These are phyloP conservation scores for Blastobotrys elegans DNA, from an alignment of 1,139 yeast species.

Conservation along the genomic window DNA sequence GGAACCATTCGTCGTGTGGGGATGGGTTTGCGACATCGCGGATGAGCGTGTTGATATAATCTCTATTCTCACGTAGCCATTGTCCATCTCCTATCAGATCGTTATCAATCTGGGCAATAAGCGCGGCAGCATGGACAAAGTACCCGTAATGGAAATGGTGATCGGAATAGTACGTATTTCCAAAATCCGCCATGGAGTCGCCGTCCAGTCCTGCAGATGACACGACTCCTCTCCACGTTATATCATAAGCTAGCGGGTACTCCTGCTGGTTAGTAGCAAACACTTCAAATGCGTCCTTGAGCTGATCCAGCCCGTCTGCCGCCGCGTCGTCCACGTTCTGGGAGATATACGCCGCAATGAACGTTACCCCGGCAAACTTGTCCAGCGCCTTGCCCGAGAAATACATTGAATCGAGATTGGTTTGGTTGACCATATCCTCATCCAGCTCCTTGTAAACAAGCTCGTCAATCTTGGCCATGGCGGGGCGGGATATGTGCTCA, in stretches of 20 bases:
- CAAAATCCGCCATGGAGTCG: slow-evolving; percentile 53
- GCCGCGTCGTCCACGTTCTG: slow-evolving; percentile 41
- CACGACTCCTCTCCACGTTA: slow-evolving; percentile 60
- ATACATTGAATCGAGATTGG: slow-evolving; percentile 49
- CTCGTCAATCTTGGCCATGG: neutral
- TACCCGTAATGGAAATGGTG: slow-evolving; percentile 77
- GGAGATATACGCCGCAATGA: slow-evolving; percentile 50
- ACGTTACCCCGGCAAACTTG: slow-evolving; percentile 61
- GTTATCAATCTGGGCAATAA: slow-evolving; percentile 41
- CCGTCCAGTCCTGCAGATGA: slow-evolving; percentile 41
- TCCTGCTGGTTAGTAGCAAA: slow-evolving; percentile 47
- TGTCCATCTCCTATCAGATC: slow-evolving; percentile 42
- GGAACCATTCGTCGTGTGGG: slow-evolving; percentile 49
- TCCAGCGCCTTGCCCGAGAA: slow-evolving; percentile 62
- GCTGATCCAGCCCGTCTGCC: slow-evolving; percentile 40
- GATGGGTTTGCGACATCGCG: slow-evolving; percentile 70
- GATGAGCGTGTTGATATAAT: slow-evolving; percentile 51
- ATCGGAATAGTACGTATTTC: slow-evolving; percentile 63
- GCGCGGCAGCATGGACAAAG: slow-evolving; percentile 67
- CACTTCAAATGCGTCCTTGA: slow-evolving; percentile 51
- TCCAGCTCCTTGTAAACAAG: neutral
- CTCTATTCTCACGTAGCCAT: slow-evolving; percentile 55
- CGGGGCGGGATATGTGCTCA: neutral
- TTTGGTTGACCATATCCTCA: slow-evolving; percentile 32
- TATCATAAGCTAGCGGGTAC: slow-evolving; percentile 64